A percentile compares a stretch with the other conserved stretches of the same genome.
phyloP scores from a whole-genome alignment of 176 grass and related monocot genomes.

The Oryza coarctata region DNA sequence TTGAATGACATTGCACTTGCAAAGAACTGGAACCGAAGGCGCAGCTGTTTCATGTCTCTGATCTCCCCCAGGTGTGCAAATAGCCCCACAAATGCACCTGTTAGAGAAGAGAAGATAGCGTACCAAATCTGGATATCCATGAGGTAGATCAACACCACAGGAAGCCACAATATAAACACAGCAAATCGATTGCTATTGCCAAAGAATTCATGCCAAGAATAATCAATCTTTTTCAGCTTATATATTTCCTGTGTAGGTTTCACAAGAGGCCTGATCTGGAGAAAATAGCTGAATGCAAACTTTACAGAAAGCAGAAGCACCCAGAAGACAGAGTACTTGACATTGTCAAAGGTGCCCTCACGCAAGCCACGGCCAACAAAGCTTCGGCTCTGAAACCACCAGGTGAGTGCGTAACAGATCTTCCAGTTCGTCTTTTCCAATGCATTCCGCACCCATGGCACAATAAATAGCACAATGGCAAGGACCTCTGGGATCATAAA shows the following conservation, averaged over 20 bases:
- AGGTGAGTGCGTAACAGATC: conserved; percentile 75
- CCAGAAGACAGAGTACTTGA: conserved; percentile 84
- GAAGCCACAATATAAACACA: conserved; percentile 72
- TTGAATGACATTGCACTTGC: conserved; percentile 97
- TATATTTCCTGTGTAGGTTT: conserved; percentile 72
- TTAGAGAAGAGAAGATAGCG: conserved; percentile 76
- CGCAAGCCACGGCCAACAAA: conserved; percentile 87
- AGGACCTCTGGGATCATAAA: conserved; percentile 80
- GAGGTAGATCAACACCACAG: conserved; percentile 89
- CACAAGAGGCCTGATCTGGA: conserved; percentile 88
- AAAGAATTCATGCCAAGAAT: conserved; percentile 92
- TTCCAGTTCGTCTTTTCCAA: conserved; percentile 90
- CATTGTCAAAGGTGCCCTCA: conserved; percentile 69
- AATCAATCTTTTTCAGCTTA: conserved; percentile 36
- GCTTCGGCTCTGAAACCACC: conserved; percentile 92
- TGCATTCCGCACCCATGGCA: conserved; percentile 80
- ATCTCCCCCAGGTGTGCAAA: conserved; percentile 92
- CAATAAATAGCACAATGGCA: conserved; percentile 63
- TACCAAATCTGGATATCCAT: conserved; percentile 99
- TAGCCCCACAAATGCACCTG: conserved; percentile 77
- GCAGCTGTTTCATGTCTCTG: conserved; percentile 76
- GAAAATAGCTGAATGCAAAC: conserved; percentile 86
- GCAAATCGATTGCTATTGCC: conserved; percentile 69
- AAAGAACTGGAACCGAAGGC: conserved; percentile 92
- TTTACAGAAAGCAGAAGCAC: conserved; percentile 68